phyloP scores from a whole-genome alignment of 257 asterid species.

The Oldenlandia corymbosa region DNA sequence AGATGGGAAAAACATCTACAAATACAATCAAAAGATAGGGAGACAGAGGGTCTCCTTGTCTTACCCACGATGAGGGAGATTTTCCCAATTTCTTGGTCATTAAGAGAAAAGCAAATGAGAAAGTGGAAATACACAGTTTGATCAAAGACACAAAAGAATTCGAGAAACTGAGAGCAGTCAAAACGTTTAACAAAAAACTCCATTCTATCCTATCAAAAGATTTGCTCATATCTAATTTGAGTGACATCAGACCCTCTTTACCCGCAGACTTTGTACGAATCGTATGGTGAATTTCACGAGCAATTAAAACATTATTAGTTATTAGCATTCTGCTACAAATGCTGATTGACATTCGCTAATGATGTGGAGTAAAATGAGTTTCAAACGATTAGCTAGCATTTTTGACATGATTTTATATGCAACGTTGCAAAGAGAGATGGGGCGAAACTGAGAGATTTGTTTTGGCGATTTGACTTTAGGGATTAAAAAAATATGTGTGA shows the following conservation, averaged over 20 bases:
- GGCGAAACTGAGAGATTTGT: background rate
- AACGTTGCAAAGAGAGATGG: background rate
- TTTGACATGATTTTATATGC: background rate
- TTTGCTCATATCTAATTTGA: constrained; percentile 5
- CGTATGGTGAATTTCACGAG: background rate
- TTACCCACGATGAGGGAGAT: too few species aligned
- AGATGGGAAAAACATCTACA: too few species aligned
- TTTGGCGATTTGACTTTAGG: background rate
- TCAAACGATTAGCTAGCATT: too few species aligned
- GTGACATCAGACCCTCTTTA: background rate
- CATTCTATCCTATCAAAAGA: constrained; percentile 12
- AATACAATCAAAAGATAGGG: too few species aligned
- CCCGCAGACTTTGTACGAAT: background rate
- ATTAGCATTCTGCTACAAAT: background rate
- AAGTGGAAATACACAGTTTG: too few species aligned
- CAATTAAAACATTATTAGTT: background rate
- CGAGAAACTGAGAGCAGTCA: background rate
- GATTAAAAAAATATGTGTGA: constrained; percentile 8
- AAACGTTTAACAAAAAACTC: background rate
- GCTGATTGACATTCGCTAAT: background rate
- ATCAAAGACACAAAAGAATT: too few species aligned
- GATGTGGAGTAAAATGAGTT: background rate
- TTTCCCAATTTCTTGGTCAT: too few species aligned
- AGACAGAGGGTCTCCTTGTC: too few species aligned
- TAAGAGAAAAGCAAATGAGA: too few species aligned